phyloP scores from a whole-genome alignment of 2,329 filamentous ascomycete species.

The Septoria linicola region DNA sequence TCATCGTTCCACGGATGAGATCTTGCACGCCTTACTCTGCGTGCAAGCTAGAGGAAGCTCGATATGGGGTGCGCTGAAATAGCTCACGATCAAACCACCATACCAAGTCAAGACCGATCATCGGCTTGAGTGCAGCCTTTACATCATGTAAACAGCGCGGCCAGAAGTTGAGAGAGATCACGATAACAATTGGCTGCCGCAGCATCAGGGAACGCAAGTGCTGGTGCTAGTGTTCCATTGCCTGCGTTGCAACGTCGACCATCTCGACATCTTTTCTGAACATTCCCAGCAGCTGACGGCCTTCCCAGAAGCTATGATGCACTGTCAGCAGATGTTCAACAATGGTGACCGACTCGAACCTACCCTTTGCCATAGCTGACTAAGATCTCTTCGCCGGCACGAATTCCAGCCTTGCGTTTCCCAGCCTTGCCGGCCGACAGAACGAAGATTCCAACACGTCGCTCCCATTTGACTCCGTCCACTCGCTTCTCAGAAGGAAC shows the following conservation, averaged over 20 bases:
- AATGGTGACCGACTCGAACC: neutral
- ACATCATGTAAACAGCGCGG: too few relatives aligned
- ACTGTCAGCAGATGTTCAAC: neutral
- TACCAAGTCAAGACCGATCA: too few relatives aligned
- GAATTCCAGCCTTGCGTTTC: slow-evolving; percentile 48
- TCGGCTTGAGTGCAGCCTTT: too few relatives aligned
- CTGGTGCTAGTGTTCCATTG: slow-evolving; percentile 22
- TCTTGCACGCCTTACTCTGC: too few relatives aligned
- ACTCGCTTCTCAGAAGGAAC: slow-evolving; percentile 40
- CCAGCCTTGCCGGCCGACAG: slow-evolving; percentile 50
- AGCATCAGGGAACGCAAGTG: neutral
- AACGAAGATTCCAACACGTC: slow-evolving; percentile 53
- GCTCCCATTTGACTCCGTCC: slow-evolving; percentile 44
- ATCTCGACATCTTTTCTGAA: slow-evolving; percentile 33
- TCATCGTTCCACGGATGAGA: too few relatives aligned
- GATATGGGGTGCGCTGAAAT: too few relatives aligned
- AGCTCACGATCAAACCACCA: too few relatives aligned
- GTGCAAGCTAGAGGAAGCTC: too few relatives aligned
- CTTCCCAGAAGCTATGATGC: slow-evolving; percentile 30
- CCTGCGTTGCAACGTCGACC: slow-evolving; percentile 29
- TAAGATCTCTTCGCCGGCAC: slow-evolving; percentile 51
- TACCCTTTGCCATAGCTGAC: slow-evolving; percentile 48
- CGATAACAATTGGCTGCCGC: too few relatives aligned
- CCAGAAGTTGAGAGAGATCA: too few relatives aligned
- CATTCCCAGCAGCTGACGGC: slow-evolving; percentile 30